Evolutionary conservation across 1,284 basidiomycete genomes (phyloP).

Genomic region (Chalciporus sp.): DNA sequence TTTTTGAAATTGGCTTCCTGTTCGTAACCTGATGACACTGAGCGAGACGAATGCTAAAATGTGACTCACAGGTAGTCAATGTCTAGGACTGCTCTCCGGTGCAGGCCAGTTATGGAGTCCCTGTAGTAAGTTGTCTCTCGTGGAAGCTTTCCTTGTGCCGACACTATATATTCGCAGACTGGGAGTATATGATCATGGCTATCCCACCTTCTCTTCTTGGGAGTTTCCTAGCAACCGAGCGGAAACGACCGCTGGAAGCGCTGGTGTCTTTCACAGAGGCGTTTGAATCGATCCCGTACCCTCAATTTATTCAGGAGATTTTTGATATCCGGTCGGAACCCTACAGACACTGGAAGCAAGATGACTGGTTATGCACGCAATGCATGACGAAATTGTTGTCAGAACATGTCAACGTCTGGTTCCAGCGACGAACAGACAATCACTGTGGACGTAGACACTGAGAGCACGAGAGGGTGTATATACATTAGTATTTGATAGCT

Average conservation of each 20-base stretch:
- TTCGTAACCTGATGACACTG: conserved; percentile 8
- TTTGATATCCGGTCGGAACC: conserved; percentile 28
- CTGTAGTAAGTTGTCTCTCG: conserved; percentile 25
- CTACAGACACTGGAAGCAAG: conserved; percentile 34
- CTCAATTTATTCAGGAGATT: conserved; percentile 29
- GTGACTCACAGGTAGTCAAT: conserved; percentile 11
- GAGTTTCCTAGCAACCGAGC: conserved; percentile 11
- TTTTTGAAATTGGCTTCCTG: conserved; percentile 32
- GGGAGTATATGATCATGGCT: conserved; percentile 19
- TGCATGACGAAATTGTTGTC: conserved; percentile 34
- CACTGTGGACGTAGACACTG: background rate
- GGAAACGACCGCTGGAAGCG: conserved; percentile 9
- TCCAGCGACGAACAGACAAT: background rate
- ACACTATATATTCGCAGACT: conserved; percentile 16
- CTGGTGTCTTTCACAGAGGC: conserved; percentile 11
- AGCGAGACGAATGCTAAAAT: background rate
- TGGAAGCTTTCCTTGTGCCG: background rate
- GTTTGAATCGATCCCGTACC: conserved; percentile 11
- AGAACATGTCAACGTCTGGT: conserved; percentile 36
- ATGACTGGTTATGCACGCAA: conserved; percentile 36
- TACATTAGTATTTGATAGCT: background rate
- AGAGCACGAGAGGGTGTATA: background rate
- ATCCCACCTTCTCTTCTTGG: background rate
- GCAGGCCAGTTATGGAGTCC: conserved; percentile 28
- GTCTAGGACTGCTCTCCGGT: conserved; percentile 21